phyloP scores from a whole-genome alignment of 1,284 basidiomycete species.

The Termitomyces sp. region DNA sequence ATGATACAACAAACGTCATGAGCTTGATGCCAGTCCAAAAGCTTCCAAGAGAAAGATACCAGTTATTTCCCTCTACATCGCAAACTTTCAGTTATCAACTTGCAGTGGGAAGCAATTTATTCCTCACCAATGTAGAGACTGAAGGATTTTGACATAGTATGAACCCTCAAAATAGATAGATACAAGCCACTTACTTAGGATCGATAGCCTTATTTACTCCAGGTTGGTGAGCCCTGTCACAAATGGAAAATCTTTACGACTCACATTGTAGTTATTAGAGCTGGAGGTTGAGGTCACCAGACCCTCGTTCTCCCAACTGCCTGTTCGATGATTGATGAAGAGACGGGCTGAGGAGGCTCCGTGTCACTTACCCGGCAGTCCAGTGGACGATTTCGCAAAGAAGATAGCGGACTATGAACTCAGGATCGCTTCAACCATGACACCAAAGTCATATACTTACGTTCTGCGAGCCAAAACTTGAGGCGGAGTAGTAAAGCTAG shows the following conservation, averaged over 20 bases:
- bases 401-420: slow-evolving; percentile 38
- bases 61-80: slow-evolving; percentile 24
- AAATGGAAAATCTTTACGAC: slow-evolving; percentile 6
- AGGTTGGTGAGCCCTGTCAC: not conserved
- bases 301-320: slow-evolving; percentile 43
- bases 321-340: slow-evolving; percentile 14
- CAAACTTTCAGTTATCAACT: not conserved
- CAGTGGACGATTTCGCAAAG: slow-evolving; percentile 43
- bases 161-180: not conserved
- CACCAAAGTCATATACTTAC: slow-evolving; percentile 17
- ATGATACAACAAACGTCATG: not conserved
- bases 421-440: slow-evolving; percentile 8
- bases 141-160: not conserved
- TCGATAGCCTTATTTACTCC: slow-evolving; percentile 41
- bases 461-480: slow-evolving; percentile 44
- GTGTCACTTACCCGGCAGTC: slow-evolving; percentile 30
- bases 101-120: not conserved
- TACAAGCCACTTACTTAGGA: slow-evolving; percentile 35
- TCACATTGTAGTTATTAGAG: slow-evolving; percentile 43
- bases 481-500: slow-evolving; percentile 18
- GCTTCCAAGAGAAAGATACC: slow-evolving; percentile 46
- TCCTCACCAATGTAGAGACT: not conserved
- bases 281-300: slow-evolving; percentile 40
- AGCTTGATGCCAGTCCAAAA: slow-evolving; percentile 44
- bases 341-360: not conserved